These are phyloP conservation scores for Paratinospora sagittata DNA, from an alignment of 164 flowering plant species.

Conservation along the genomic window DNA sequence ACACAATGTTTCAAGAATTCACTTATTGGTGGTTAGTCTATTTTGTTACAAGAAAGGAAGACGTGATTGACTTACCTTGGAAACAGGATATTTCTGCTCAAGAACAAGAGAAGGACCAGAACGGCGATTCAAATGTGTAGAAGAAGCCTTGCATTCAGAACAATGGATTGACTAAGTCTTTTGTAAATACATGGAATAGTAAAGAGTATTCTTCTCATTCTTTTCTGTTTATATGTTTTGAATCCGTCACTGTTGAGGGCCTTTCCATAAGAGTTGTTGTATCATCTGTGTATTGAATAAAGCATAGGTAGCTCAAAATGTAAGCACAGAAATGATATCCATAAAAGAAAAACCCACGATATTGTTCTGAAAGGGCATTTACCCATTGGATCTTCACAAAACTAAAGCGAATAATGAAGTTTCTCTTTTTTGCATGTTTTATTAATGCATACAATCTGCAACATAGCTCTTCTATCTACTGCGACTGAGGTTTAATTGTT, in stretches of 20 bases:
- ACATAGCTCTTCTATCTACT: no score
- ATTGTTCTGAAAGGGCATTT: no score
- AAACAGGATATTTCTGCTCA: conserved; percentile 17
- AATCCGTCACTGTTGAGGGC: neutral
- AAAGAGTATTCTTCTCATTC: conserved; percentile 7
- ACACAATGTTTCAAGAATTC: neutral
- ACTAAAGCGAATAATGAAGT: no score
- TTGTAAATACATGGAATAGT: conserved; percentile 25
- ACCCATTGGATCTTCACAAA: no score
- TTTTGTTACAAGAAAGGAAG: neutral
- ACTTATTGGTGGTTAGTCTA: neutral
- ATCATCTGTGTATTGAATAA: conserved; percentile 1
- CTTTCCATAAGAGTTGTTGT: neutral
- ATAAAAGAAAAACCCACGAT: neutral
- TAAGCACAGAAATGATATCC: neutral
- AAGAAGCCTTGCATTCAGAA: neutral
- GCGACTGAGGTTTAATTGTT: no score
- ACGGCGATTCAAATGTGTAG: conserved; percentile 17
- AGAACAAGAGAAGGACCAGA: conserved; percentile 19
- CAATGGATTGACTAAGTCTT: neutral
- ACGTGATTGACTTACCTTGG: conserved; percentile 4
- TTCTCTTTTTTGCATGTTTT: no score
- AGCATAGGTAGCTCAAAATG: neutral
- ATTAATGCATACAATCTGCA: no score
- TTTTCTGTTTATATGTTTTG: conserved; percentile 8